Base-by-base conservation (phyloP, 305 asterid genomes). In the Monarda citriodora region DNA sequence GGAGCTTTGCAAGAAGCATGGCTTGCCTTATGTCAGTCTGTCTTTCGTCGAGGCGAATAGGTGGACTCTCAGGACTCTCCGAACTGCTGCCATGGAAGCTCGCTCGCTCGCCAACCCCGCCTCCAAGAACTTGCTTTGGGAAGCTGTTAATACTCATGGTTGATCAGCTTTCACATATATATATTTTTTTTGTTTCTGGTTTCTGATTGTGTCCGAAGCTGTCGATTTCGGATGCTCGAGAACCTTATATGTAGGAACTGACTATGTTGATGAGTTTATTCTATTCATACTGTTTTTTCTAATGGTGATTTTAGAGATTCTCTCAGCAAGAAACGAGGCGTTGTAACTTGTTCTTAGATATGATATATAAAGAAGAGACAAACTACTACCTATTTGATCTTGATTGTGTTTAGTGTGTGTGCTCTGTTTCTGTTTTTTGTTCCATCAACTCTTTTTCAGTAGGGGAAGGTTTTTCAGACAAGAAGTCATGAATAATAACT, bases 111-210 rank as follows among this genome's bases (percentile, higher is more conserved):
- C 29, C 16, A 78, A 45, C 50, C 80, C 89, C 16, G 80, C 64
- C 2, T 80, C 89, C 2, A 77, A 75, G 77, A 80, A 80, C 65
- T 65, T 84, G 72, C 68, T 84, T 12, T 84, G 91, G 91, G 88
- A 84, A 56, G 91, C 91, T 58, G 80, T 84, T 16, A 84, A 84
- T 65, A 80, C 85, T 18, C 88, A 84, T 61, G 91, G 88, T 40
- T 80, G 79, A 82, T 52, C 11, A 8, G 21, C 2, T 26, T 26
- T 26, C 31, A 25, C n/a, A n/a, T n/a, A n/a, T n/a, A n/a, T n/a
- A n/a, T n/a, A n/a, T n/a, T n/a, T n/a, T n/a, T 25, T 25, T 25
- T 25, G 26, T 25, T 25, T 25, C n/a, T n/a, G n/a, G n/a, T n/a
- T n/a, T n/a, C n/a, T 25, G 4, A 25, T 25, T 25, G 26, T 25